Evolutionary conservation across 2,329 filamentous ascomycete genomes (phyloP), one percentile per base, ranked within the genome.

Genomic region (Pleomassaria siparia): DNA sequence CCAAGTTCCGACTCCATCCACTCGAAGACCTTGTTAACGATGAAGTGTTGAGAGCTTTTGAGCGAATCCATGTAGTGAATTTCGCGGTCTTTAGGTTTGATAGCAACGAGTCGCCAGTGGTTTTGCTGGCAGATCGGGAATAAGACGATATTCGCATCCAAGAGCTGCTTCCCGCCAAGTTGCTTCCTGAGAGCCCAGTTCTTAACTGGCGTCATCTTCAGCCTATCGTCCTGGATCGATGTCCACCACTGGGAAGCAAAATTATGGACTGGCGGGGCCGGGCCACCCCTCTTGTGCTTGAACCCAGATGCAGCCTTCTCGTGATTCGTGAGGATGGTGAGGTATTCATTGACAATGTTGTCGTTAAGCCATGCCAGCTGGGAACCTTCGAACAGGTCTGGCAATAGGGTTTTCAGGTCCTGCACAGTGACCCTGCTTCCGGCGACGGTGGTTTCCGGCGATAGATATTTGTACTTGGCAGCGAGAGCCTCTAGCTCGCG

Each of bases 21-120:
- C 1, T 73, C 66, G 22, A 78, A 66, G 5, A 62, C 28, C 13
- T 54, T 54, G 7, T 18, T 18, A n/a, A 43, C 20, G 30, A 29
- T 5, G 0, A 22, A 4, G 3, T 46, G 21, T 11, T 79, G 79
- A 6, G 61, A 58, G 7, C 50, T 39, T 21, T 77, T 74, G 50
- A 90, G 73, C 3, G 84, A 88, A 70, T 91, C 87, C 52, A 90
- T 77, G 63, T 88, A 87, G 36, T 86, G 79, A 25, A 91, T 78
- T 0, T 76, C 81, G 33, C 77, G 76, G 40, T 78, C 77, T 12
- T 74, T 69, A 0, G 87, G 86, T 1, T 82, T 80, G 44, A 92
- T 77, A 11, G 87, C 80, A 2, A 88, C 71, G 11, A 91, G 71
- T 1, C 85, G 88, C 88, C 88, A 92, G 64, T 92, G 88, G 4